phyloP scores from a whole-genome alignment of 176 grass and related monocot species.

The Carex scoparia region DNA sequence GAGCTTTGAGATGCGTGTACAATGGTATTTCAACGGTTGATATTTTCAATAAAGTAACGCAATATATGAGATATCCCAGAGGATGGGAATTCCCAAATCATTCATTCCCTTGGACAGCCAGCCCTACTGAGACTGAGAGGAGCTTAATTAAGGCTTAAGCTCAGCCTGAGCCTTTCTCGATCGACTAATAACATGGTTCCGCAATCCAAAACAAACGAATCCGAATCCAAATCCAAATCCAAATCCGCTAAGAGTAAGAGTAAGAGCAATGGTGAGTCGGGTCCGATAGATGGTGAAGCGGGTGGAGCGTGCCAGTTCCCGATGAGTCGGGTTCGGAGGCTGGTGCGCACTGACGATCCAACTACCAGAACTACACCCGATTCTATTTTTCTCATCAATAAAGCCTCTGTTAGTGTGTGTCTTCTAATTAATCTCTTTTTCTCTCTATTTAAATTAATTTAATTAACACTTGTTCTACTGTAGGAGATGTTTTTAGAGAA shows the following conservation, averaged over 20 bases:
- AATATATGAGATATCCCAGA: too few species aligned
- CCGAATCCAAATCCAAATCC: background rate
- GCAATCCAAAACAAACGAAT: background rate
- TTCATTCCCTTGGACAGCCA: too few species aligned
- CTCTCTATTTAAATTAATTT: background rate
- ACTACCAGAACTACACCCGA: constrained; percentile 42
- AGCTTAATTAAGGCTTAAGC: too few species aligned
- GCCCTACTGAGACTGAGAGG: too few species aligned
- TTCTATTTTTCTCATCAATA: constrained; percentile 87
- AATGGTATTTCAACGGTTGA: too few species aligned
- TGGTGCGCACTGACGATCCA: constrained; percentile 58
- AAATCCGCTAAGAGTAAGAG: constrained; percentile 34
- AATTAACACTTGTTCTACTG: background rate
- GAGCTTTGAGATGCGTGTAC: too few species aligned
- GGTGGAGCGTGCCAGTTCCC: constrained; percentile 45
- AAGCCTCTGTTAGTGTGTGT: constrained; percentile 47
- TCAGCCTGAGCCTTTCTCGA: background rate
- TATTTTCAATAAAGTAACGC: too few species aligned
- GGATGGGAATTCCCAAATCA: too few species aligned
- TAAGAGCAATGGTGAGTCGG: background rate
- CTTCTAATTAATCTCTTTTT: background rate
- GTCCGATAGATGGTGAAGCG: background rate
- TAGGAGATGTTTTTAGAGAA: constrained; percentile 86
- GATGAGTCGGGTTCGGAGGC: constrained; percentile 46
- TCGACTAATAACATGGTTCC: background rate